Evolutionary conservation across 192 early-diverging fungal species (phyloP).

Genomic region (Coemansia sp.): DNA sequence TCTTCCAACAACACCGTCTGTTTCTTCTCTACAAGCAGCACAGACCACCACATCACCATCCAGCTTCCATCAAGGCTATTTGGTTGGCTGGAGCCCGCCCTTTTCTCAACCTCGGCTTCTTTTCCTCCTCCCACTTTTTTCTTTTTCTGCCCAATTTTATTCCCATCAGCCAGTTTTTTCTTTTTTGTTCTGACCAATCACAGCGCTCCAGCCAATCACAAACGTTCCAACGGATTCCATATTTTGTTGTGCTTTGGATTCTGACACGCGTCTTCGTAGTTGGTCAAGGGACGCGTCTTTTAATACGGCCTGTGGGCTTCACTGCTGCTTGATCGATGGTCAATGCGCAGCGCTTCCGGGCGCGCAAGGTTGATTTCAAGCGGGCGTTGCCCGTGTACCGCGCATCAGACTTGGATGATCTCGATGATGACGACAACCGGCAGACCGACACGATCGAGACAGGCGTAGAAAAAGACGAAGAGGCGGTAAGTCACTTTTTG

Average conservation of each 20-base stretch:
- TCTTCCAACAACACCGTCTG: no score
- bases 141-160: slow-evolving; percentile 5
- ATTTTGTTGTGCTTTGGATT: slow-evolving; percentile 1
- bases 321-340: slow-evolving; percentile 21
- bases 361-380: slow-evolving; percentile 87
- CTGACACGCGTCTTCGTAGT: no score
- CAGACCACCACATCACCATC: no score
- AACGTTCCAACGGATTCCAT: neutral
- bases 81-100: no score
- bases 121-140: neutral
- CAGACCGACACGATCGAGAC: slow-evolving; percentile 64
- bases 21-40: no score
- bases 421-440: slow-evolving; percentile 73
- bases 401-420: slow-evolving; percentile 78
- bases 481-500: slow-evolving; percentile 52
- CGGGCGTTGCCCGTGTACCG: slow-evolving; percentile 79
- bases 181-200: slow-evolving; percentile 18
- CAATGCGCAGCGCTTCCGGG: slow-evolving; percentile 65
- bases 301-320: no score
- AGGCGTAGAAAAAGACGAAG: slow-evolving; percentile 98
- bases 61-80: no score
- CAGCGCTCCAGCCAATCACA: slow-evolving; percentile 21
- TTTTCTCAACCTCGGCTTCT: neutral
- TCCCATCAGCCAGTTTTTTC: neutral
- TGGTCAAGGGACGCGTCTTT: no score